phyloP scores from a whole-genome alignment of 163 green algal species.

The Chlamydomonas reinhardtii region DNA sequence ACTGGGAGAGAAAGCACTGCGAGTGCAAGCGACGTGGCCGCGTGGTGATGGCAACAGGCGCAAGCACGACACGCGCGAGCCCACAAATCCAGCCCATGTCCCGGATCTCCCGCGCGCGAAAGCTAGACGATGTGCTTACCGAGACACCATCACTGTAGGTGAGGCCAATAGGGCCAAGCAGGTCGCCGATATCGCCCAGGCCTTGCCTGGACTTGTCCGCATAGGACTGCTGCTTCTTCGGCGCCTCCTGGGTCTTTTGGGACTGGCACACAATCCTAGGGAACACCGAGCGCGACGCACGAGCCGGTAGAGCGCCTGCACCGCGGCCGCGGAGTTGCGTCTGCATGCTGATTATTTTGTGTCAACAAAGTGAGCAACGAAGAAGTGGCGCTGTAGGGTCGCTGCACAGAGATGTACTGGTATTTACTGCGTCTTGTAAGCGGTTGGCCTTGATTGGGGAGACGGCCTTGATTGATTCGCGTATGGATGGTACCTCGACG shows the following conservation, averaged over 20 bases:
- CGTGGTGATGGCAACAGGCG: background rate
- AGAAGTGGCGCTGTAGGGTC: no score
- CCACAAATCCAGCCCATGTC: background rate
- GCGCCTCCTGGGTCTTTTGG: slow-evolving; percentile 2
- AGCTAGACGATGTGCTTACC: background rate
- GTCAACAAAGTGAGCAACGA: no score
- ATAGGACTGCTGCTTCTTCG: background rate
- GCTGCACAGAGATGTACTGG: no score
- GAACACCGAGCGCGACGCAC: background rate
- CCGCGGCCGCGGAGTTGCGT: background rate
- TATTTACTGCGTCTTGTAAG: no score
- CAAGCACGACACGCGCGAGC: background rate
- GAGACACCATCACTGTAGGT: slow-evolving; percentile 57
- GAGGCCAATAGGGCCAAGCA: slow-evolving; percentile 81
- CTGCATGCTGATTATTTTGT: background rate
- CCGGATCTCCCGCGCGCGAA: no score
- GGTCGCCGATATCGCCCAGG: slow-evolving; percentile 67
- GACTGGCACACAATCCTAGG: slow-evolving; percentile 7
- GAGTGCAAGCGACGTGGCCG: no score
- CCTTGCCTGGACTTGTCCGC: slow-evolving; percentile 5
- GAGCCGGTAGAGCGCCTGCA: background rate
- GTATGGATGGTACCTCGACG: no score
- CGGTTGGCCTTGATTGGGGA: no score
- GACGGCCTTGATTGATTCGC: no score
- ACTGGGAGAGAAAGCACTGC: no score